These are phyloP conservation scores for Orbilia quercus DNA, from an alignment of 2,329 filamentous ascomycete species.

Conservation along the genomic window DNA sequence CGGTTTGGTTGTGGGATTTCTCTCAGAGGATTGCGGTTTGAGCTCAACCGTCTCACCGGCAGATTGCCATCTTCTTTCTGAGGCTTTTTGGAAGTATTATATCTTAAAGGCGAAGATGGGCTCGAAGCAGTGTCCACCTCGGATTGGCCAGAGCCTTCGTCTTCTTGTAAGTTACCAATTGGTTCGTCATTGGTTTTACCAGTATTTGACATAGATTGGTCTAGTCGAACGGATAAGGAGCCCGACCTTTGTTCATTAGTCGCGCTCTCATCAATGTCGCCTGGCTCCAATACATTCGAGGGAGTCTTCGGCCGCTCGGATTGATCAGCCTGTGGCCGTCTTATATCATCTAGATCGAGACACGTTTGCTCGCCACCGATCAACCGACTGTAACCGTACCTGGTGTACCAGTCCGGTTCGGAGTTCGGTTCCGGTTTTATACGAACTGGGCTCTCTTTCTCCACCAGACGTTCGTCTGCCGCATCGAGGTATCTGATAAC, in stretches of 20 bases:
- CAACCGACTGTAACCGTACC: constrained; percentile 42
- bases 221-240: too few species aligned
- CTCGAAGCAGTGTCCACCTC: too few species aligned
- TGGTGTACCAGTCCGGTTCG: constrained; percentile 37
- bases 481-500: neutral
- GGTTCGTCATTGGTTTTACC: too few species aligned
- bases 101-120: too few species aligned
- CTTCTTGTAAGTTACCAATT: too few species aligned
- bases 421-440: constrained; percentile 34
- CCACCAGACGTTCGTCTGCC: neutral
- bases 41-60: too few species aligned
- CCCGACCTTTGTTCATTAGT: too few species aligned
- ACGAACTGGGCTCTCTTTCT: neutral
- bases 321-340: neutral
- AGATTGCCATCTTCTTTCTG: too few species aligned
- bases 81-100: too few species aligned
- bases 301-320: neutral
- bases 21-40: constrained; percentile 13
- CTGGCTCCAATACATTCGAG: neutral
- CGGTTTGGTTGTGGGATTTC: constrained; percentile 37
- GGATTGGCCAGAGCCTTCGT: too few species aligned
- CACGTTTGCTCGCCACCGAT: constrained; percentile 18
- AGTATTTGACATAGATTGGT: too few species aligned
- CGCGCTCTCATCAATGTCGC: neutral
- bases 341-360: constrained; percentile 40